phyloP scores from a whole-genome alignment of 352 stramenopile species.

The Pythium coloratum region DNA sequence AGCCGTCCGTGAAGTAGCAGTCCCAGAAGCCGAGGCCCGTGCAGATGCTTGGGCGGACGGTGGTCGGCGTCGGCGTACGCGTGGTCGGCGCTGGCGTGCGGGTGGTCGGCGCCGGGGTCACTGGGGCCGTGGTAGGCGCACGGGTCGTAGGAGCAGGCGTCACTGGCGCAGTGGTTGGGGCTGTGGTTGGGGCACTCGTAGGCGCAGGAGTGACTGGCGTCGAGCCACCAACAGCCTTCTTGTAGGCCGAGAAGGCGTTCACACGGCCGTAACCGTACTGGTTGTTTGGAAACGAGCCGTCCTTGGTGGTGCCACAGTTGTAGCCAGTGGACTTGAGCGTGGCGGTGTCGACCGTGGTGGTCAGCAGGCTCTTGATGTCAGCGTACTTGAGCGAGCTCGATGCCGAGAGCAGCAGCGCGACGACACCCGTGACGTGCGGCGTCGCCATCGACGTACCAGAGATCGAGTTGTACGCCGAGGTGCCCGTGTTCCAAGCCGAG shows the following conservation, averaged over 20 bases:
- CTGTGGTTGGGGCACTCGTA: background rate
- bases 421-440: slow-evolving; percentile 27
- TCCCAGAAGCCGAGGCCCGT: background rate
- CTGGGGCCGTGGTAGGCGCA: background rate
- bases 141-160: background rate
- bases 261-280: slow-evolving; percentile 33
- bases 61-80: background rate
- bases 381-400: slow-evolving; percentile 8
- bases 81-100: background rate
- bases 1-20: background rate
- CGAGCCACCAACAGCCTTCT: background rate
- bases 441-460: slow-evolving; percentile 33
- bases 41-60: background rate
- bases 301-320: slow-evolving; percentile 22
- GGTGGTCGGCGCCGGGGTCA: background rate
- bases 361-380: slow-evolving; percentile 4
- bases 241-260: slow-evolving; percentile 10
- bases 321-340: background rate
- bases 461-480: slow-evolving; percentile 20
- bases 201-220: background rate
- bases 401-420: slow-evolving; percentile 21
- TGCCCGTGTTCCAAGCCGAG: slow-evolving; percentile 24
- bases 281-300: slow-evolving; percentile 31
- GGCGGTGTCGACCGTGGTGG: background rate
- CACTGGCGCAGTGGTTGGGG: background rate